A percentile compares a stretch with the other conserved stretches of the same genome.
These are phyloP conservation scores for Parathielavia appendiculata DNA, from an alignment of 495 filamentous ascomycete genomes.

Conservation along the genomic window DNA sequence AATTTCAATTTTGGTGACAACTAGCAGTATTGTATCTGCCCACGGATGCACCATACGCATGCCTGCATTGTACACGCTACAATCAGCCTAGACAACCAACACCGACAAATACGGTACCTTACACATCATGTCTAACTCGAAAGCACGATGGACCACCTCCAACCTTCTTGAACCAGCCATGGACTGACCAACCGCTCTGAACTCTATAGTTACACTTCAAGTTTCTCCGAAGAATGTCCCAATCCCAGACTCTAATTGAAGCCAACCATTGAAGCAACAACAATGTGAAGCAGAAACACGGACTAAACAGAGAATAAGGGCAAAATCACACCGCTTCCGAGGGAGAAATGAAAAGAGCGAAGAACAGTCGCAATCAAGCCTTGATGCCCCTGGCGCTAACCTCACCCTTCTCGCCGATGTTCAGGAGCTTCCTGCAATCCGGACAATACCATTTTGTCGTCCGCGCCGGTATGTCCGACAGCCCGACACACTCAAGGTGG, in stretches of 20 bases:
- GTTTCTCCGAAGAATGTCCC: too few relatives aligned
- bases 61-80: neutral
- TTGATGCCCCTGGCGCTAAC: slow-evolving; percentile 50
- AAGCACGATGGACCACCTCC: too few relatives aligned
- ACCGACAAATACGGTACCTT: neutral
- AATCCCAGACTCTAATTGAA: too few relatives aligned
- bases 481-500: slow-evolving; percentile 81
- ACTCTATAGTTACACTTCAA: too few relatives aligned
- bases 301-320: neutral
- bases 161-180: neutral
- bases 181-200: too few relatives aligned
- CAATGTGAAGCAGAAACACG: too few relatives aligned
- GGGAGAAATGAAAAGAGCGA: neutral
- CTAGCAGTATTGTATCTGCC: too few relatives aligned
- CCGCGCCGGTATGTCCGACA: slow-evolving; percentile 66
- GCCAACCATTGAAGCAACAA: too few relatives aligned
- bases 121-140: neutral
- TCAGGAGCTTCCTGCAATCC: slow-evolving; percentile 66
- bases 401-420: slow-evolving; percentile 54
- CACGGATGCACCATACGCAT: too few relatives aligned
- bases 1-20: too few relatives aligned
- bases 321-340: neutral
- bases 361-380: slow-evolving; percentile 29
- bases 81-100: neutral
- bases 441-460: slow-evolving; percentile 95